Conservation (phyloP, 73 alveolate genomes). For the Blepharisma stoltei region DNA sequence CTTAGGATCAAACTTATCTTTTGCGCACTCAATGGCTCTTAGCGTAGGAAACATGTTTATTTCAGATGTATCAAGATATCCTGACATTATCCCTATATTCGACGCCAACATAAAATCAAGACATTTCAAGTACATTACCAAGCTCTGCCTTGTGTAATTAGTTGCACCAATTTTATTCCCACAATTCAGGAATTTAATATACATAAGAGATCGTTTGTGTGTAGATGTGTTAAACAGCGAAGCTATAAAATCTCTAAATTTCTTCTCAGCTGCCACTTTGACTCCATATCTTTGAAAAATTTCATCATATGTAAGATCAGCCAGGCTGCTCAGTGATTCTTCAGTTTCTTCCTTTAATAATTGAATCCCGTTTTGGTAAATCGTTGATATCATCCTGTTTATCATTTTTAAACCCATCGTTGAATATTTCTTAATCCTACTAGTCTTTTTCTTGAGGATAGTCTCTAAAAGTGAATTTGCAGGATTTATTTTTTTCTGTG, state of each 20-base stretch:
- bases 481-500: constrained; percentile 11
- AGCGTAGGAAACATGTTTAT: constrained; percentile 1
- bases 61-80: neutral
- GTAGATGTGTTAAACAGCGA: neutral
- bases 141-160: neutral
- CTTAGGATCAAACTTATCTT: constrained; percentile 1
- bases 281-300: constrained; percentile 13
- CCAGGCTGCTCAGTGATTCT: neutral
- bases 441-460: neutral
- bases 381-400: neutral
- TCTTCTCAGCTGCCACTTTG: neutral
- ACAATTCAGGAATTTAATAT: neutral
- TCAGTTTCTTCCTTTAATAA: neutral
- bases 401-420: neutral
- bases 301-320: constrained; percentile 14
- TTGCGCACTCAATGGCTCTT: constrained; percentile 5
- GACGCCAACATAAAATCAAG: neutral
- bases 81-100: neutral
- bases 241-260: constrained; percentile 6
- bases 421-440: neutral
- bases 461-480: neutral
- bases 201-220: constrained; percentile 7
- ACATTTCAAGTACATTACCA: neutral
- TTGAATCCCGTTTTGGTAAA: neutral
- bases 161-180: neutral